phyloP scores from a whole-genome alignment of 805 yeast genomes.

The Candida adriatica region DNA sequence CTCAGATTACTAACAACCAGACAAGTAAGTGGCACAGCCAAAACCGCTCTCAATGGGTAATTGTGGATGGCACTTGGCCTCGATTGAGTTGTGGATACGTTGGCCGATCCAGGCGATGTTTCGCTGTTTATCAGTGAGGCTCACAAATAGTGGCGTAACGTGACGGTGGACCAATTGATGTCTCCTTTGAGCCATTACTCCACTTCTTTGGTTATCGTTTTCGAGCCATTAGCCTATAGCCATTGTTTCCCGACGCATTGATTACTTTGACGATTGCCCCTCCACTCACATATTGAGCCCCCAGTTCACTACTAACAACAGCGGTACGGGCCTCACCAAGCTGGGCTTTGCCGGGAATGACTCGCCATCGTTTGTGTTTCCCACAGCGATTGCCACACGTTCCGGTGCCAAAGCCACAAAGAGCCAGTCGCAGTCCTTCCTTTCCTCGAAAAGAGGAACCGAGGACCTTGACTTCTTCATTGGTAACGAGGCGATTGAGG shows the following conservation, averaged over 20 bases:
- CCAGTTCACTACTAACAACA: slow-evolving; percentile 28
- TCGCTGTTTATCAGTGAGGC: no score
- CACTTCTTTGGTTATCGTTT: no score
- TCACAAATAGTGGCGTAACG: no score
- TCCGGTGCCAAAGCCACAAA: slow-evolving; percentile 26
- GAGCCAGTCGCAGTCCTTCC: slow-evolving; percentile 16
- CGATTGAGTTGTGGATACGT: no score
- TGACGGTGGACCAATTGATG: no score
- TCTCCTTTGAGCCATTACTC: no score
- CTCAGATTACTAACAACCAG: slow-evolving; percentile 15
- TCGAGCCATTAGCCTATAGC: no score
- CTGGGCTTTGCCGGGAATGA: slow-evolving; percentile 98
- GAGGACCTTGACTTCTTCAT: slow-evolving; percentile 92
- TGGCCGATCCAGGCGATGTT: no score
- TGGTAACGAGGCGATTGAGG: slow-evolving; percentile 90
- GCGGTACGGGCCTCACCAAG: slow-evolving; percentile 97
- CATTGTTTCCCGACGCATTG: no score
- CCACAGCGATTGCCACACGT: slow-evolving; percentile 87
- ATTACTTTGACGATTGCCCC: no score
- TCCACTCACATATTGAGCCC: neutral
- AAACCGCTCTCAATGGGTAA: neutral
- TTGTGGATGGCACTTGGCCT: no score
- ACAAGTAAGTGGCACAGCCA: slow-evolving; percentile 17
- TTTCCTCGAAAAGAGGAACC: slow-evolving; percentile 66
- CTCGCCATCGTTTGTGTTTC: slow-evolving; percentile 93